Base-by-base conservation (phyloP, 2,329 filamentous ascomycete species). In the Plectosphaerella sp. region DNA sequence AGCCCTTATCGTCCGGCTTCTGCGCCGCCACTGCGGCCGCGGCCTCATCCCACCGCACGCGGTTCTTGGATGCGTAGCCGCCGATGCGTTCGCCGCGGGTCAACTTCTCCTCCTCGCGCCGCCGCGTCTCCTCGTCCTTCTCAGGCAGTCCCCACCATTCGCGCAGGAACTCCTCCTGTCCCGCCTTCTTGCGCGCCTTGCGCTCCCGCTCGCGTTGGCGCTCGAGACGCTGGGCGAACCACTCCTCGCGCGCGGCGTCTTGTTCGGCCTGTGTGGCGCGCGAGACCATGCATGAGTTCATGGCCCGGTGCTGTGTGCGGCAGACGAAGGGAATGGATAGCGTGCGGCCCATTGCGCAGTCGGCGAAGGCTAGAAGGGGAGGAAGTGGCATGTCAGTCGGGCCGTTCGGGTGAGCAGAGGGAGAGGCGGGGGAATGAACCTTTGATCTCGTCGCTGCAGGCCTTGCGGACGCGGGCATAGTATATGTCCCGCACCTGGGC, bases 251-350 rank as follows among this genome's bases (percentile, higher is more conserved):
- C 57, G 94, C 94, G 22, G 84, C 85, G 72, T 99, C 94, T 70
- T 95, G 82, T 67, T 95, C 90, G 51, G 81, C 84, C 57, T 86
- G 88, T 58, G 89, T 95, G 51, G 93, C 92, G 73, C 95, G 88
- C 52, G 79, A 71, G 60, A 92, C 79, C 91, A 99, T 97, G 75
- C 94, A 99, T 56, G 76, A 79, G 73, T 99, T 99, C 94, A 99
- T 99, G 36, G 80, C 78, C 57, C 87, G 84, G 63, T 91, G 88
- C 64, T 92, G 80, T 47, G 79, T 72, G 50, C 91, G 87, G 75
- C 94, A 99, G 50, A 85, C 82, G 77, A 94, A 97, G 12, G 91
- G 88, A 53, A 94, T 88, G 52, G 87, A 91, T 62, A 97, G 83
- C 6, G 92, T 97, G 58, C 90, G 88, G 65, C 87, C 86, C 48